Conservation (phyloP, 2,329 filamentous ascomycete genomes). For the Paraphoma sp. region DNA sequence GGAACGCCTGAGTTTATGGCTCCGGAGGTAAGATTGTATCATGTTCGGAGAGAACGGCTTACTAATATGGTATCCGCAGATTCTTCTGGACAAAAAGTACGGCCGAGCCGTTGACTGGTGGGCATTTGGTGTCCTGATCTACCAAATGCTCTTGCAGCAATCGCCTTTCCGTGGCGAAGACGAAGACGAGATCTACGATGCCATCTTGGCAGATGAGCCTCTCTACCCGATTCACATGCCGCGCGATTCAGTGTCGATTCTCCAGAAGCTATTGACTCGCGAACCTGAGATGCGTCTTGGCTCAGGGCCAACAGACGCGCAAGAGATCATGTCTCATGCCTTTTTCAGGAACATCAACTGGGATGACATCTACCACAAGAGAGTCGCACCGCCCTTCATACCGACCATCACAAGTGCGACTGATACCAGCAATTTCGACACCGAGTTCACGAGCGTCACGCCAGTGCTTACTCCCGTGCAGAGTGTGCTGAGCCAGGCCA, state of each 20-base stretch:
- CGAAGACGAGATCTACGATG: conserved; percentile 99
- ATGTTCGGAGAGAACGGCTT: too few species aligned
- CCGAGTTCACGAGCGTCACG: conserved; percentile 97
- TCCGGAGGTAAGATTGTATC: conserved; percentile 73
- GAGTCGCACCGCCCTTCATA: conserved; percentile 85
- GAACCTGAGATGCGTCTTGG: conserved; percentile 93
- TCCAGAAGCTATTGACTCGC: conserved; percentile 94
- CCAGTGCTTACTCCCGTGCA: conserved; percentile 96
- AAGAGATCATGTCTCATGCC: conserved; percentile 98
- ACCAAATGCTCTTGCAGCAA: conserved; percentile 99
- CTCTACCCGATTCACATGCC: conserved; percentile 99
- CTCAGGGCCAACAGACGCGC: conserved; percentile 93
- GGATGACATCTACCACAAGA: conserved; percentile 98
- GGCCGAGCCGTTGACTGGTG: conserved; percentile 98
- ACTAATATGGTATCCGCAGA: conserved; percentile 58
- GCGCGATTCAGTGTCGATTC: conserved; percentile 92
- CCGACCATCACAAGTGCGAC: conserved; percentile 89
- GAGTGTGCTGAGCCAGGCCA: conserved; percentile 68
- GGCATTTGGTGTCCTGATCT: conserved; percentile 98
- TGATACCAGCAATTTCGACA: conserved; percentile 99
- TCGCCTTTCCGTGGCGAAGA: conserved; percentile 98
- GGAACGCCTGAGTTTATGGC: conserved; percentile 99
- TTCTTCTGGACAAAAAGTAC: conserved; percentile 97
- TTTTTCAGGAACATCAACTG: conserved; percentile 98
- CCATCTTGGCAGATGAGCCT: conserved; percentile 95